Evolutionary conservation across 2,329 filamentous ascomycete species (phyloP), one percentile per base, ranked within the genome.

Genomic region (Colletotrichum sp.): DNA sequence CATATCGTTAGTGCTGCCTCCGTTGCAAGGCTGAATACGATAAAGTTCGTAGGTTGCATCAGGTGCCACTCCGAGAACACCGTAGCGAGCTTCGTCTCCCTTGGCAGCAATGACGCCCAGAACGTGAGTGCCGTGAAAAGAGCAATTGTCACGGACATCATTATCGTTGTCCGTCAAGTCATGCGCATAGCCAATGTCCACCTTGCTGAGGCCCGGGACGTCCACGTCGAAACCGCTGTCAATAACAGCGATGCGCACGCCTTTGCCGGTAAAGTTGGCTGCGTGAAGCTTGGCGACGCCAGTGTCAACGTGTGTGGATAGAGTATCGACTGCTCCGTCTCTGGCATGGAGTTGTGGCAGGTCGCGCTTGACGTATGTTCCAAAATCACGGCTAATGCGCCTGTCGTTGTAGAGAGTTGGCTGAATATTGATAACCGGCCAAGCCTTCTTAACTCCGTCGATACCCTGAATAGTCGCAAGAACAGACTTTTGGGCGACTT

Each of bases 301-400:
- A 3, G 69, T 76, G 79, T 83, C 81, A 49, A 82, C 63, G 57
- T 85, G 83, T 1, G 80, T 77, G 1, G 77, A 73, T 18, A 75
- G 32, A 1, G 69, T 73, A 12, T 63, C 62, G 6, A 13, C 21
- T 12, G 21, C 6, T 12, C 13, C 18, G 5, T 72, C 63, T 15
- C 72, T 76, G 5, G 18, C n/a, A 3, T 39, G 6, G 21, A 66
- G 16, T 4, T 24, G 59, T 6, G 60, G 30, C 32, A 60, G 6
- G 10, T 52, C 67, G 6, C 49, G 24, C n/a, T 26, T 49, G 36
- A 26, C 7, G n/a, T 65, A 21, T 6, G n/a, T 15, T 15, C 15
- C 72, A 32, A 60, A 49, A 4, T 34, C 36, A 16, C 26, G 49
- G 34, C 8, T 6, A 10, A 44, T 28, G 5, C 10, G 21, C 7